Evolutionary conservation across 2,329 filamentous ascomycete genomes (phyloP), one percentile per base, ranked within the genome.

Genomic region (Ophiostoma ips): DNA sequence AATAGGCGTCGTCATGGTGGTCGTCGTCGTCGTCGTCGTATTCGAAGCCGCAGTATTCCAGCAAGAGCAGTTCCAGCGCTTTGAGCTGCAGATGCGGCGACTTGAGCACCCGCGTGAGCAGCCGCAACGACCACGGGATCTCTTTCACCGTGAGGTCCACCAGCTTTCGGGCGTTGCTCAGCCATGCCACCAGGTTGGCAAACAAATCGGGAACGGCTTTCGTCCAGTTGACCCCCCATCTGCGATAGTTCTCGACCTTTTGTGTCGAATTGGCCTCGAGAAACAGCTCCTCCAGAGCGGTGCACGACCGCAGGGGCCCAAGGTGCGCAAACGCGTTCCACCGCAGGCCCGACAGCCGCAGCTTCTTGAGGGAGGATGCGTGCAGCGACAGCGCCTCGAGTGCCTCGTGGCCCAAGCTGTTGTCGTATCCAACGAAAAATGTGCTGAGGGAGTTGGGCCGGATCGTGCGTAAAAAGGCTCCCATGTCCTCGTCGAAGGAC

Each of bases 381-480:
- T 70, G 68, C 1, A 48, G 47, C 21, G 52, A 72, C 11, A 87
- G 64, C 5, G 79, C 77, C 38, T 68, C 61, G 13, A 83, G 73
- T 1, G 78, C 75, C 40, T 74, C 66, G 3, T 67, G 63, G 0
- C 73, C 73, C 15, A 83, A 68, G 3, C 69, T 64, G 55, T 76
- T 76, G 37, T 68, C 66, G 58, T 73, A n/a, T n/a, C n/a, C n/a
- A n/a, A n/a, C n/a, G n/a, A n/a, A n/a, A n/a, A n/a, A n/a, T n/a
- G n/a, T n/a, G n/a, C n/a, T n/a, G n/a, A n/a, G n/a, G 1, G 71
- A 76, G 54, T 84, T 72, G 2, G 71, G 68, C 16, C 64, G 69
- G 46, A 86, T 67, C 1, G 68, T 67, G 21, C 64, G 64, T 44
- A 86, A 68, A 57, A 85, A 83, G 2, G 66, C 64, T 1, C 78